These are phyloP conservation scores for Sanghuangporus weigelae DNA, from an alignment of 1,284 basidiomycete species.

Conservation along the genomic window DNA sequence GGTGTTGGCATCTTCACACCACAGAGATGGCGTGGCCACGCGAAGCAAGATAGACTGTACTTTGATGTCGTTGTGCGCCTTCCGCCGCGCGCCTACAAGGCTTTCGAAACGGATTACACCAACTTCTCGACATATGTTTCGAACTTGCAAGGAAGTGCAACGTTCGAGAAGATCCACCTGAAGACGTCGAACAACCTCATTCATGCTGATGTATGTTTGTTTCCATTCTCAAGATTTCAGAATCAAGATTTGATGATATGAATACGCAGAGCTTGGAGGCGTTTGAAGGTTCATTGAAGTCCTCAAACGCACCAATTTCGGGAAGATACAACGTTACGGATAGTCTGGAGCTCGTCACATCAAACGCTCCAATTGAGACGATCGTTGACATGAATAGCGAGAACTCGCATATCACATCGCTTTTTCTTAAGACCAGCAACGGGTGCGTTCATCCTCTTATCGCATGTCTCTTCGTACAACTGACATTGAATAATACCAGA, in stretches of 20 bases:
- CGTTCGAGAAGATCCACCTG: slow-evolving; percentile 20
- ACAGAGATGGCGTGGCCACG: slow-evolving; percentile 7
- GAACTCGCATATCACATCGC: not conserved
- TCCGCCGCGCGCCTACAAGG: slow-evolving; percentile 18
- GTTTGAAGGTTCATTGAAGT: slow-evolving; percentile 7
- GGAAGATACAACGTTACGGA: slow-evolving; percentile 16
- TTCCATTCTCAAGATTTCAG: not conserved
- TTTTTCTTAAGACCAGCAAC: slow-evolving; percentile 18
- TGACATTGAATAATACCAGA: not conserved
- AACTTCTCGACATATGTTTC: slow-evolving; percentile 21
- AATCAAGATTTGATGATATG: not conserved
- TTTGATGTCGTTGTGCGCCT: slow-evolving; percentile 23
- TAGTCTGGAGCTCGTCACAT: slow-evolving; percentile 14
- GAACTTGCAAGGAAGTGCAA: slow-evolving; percentile 16
- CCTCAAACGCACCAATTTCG: slow-evolving; percentile 16
- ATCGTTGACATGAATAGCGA: slow-evolving; percentile 15
- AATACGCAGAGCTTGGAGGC: slow-evolving; percentile 13
- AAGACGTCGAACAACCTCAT: slow-evolving; percentile 19
- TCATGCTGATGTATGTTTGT: slow-evolving; percentile 15
- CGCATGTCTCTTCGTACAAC: not conserved
- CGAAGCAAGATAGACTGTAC: slow-evolving; percentile 3
- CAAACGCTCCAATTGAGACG: slow-evolving; percentile 16
- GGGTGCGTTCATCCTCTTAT: slow-evolving; percentile 4
- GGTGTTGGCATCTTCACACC: slow-evolving; percentile 28
- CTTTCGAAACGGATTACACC: slow-evolving; percentile 24